Percentiles rank a stretch among this genome's conserved stretches.
Evolutionary conservation across 208 protist genomes (phyloP).

Genomic region (Leishmania mexicana): DNA sequence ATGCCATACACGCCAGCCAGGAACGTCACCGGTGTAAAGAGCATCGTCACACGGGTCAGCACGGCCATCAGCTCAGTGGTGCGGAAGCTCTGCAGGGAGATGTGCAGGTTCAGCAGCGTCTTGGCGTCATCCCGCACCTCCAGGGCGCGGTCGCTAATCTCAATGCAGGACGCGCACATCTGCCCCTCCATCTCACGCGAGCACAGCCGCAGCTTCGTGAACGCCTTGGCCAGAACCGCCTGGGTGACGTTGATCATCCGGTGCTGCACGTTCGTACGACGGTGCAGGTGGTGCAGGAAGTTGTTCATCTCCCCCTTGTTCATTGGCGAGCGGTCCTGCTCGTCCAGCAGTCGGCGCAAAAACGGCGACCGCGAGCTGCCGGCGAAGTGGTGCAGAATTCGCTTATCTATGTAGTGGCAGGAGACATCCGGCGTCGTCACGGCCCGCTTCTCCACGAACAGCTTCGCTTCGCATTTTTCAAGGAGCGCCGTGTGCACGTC

Average conservation of each 20-base stretch:
- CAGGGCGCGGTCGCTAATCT: constrained; percentile 73
- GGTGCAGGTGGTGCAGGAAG: constrained; percentile 88
- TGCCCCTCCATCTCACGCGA: constrained; percentile 74
- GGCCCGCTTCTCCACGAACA: constrained; percentile 48
- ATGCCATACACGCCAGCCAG: constrained; percentile 90
- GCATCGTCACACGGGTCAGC: constrained; percentile 81
- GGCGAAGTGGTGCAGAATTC: constrained; percentile 80
- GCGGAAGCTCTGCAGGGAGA: constrained; percentile 81
- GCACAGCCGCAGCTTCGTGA: constrained; percentile 78
- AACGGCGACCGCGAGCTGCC: constrained; percentile 77
- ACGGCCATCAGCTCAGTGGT: constrained; percentile 91
- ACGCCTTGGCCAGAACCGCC: constrained; percentile 66
- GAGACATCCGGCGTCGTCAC: constrained; percentile 8
- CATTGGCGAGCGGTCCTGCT: constrained; percentile 43
- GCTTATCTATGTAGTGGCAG: constrained; percentile 42
- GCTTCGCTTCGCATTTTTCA: constrained; percentile 79
- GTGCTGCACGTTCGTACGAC: constrained; percentile 83
- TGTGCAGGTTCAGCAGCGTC: constrained; percentile 80
- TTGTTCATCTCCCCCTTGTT: constrained; percentile 85
- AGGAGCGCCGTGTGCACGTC: constrained; percentile 78
- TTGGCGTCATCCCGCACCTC: constrained; percentile 87
- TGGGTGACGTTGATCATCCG: constrained; percentile 79
- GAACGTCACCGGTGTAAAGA: constrained; percentile 90
- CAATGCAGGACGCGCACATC: constrained; percentile 72
- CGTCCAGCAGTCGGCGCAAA: constrained; percentile 67